Conservation (phyloP, 257 asterid genomes). For the Fraxinus quadrangulata region DNA sequence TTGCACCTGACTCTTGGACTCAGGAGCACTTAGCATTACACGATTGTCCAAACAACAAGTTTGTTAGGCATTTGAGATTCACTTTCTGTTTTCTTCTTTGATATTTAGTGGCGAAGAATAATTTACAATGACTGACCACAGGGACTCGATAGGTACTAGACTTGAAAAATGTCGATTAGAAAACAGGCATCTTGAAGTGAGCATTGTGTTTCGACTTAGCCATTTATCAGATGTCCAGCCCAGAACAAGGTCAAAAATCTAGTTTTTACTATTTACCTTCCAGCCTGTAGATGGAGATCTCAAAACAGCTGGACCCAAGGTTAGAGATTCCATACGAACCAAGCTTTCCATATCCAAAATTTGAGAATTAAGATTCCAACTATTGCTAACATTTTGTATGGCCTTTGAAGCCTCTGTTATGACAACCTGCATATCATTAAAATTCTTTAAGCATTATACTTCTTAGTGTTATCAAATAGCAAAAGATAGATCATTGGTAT, state of each 20-base stretch:
- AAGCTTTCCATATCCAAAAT: slow-evolving; percentile 43
- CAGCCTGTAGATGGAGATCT: slow-evolving; percentile 55
- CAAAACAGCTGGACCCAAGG: slow-evolving; percentile 54
- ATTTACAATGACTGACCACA: background rate
- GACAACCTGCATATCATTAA: slow-evolving; percentile 45
- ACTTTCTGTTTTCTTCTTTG: background rate
- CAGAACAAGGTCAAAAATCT: slow-evolving; percentile 11
- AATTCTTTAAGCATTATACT: background rate
- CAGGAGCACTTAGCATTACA: background rate
- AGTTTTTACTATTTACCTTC: slow-evolving; percentile 47
- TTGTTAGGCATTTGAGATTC: background rate
- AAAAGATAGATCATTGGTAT: background rate
- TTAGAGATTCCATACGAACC: slow-evolving; percentile 46
- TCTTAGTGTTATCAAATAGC: background rate
- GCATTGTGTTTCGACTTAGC: slow-evolving; percentile 10
- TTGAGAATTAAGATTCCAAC: slow-evolving; percentile 42
- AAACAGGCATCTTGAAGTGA: slow-evolving; percentile 8
- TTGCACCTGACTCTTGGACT: background rate
- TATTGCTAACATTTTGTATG: slow-evolving; percentile 41
- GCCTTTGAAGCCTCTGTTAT: slow-evolving; percentile 61
- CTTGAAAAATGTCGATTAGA: background rate
- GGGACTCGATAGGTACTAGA: background rate
- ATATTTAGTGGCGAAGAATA: slow-evolving; percentile 5
- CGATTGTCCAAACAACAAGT: background rate
- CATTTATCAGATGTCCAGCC: slow-evolving; percentile 3